A percentile compares a stretch with the other conserved stretches of the same genome.
phyloP scores from a whole-genome alignment of 2,329 filamentous ascomycete genomes.

The Fusarium protoensiforme region DNA sequence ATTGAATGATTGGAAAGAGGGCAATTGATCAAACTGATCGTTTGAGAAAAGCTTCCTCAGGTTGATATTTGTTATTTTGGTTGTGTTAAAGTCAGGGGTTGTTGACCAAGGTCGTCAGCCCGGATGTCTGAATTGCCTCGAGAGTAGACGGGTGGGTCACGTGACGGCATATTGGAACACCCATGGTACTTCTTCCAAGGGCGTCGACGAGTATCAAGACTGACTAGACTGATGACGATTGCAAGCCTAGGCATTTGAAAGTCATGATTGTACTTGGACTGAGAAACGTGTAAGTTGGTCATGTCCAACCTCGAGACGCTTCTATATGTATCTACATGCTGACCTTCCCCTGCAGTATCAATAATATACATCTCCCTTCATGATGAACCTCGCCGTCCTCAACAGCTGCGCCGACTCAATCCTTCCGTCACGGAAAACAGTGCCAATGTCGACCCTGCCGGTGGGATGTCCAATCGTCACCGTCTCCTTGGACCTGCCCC shows the following conservation, averaged over 20 bases:
- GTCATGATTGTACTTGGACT: background rate
- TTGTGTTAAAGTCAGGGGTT: background rate
- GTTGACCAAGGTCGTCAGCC: background rate
- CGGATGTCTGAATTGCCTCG: background rate
- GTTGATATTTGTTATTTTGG: background rate
- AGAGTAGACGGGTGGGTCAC: background rate
- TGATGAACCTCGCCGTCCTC: slow-evolving; percentile 60
- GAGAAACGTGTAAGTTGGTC: background rate
- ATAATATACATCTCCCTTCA: slow-evolving; percentile 62
- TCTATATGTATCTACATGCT: background rate
- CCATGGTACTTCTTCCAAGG: background rate
- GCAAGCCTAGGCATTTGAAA: rapidly evolving
- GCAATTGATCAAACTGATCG: background rate
- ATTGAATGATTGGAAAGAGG: background rate
- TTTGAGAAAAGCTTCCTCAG: background rate
- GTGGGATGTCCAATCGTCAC: slow-evolving; percentile 60
- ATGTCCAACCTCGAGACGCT: background rate
- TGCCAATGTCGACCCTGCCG: slow-evolving; percentile 59
- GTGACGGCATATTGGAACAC: background rate
- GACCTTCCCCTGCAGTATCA: slow-evolving; percentile 18
- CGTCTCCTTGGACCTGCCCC: slow-evolving; percentile 31
- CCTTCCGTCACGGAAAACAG: slow-evolving; percentile 51
- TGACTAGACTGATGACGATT: background rate
- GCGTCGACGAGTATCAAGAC: background rate
- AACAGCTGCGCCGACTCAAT: slow-evolving; percentile 58